Percentiles rank a stretch among this genome's conserved stretches.
Evolutionary conservation across 306 rosid species (phyloP).

Genomic region (Begonia peltatifolia): DNA sequence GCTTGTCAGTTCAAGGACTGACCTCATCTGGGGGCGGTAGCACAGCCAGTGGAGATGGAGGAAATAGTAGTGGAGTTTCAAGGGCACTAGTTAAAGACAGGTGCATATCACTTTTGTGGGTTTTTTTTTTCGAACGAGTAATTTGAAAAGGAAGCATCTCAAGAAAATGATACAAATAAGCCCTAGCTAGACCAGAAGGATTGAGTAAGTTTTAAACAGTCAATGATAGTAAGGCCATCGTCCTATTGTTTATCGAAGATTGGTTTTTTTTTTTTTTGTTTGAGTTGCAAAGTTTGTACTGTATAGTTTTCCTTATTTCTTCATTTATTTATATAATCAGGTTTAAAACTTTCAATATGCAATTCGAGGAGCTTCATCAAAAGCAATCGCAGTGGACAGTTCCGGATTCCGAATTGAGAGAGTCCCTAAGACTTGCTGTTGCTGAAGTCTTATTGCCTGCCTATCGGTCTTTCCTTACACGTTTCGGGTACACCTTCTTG

Average conservation of each 20-base stretch:
- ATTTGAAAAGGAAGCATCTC: too few relatives aligned
- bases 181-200: too few relatives aligned
- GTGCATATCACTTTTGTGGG: conserved; percentile 8
- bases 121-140: too few relatives aligned
- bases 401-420: conserved; percentile 84
- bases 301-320: background rate
- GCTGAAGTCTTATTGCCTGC: conserved; percentile 94
- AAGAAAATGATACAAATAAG: too few relatives aligned
- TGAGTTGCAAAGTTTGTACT: too few relatives aligned
- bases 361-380: conserved; percentile 94
- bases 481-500: conserved; percentile 54
- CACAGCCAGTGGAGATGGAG: conserved; percentile 51
- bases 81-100: conserved; percentile 87
- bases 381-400: conserved; percentile 96
- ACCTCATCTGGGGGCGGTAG: conserved; percentile 75
- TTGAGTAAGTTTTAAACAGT: too few relatives aligned
- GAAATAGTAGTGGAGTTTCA: conserved; percentile 80
- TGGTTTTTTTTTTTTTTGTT: too few relatives aligned
- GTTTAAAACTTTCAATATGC: conserved; percentile 64
- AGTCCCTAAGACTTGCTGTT: conserved; percentile 86
- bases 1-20: conserved; percentile 71
- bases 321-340: conserved; percentile 23
- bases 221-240: too few relatives aligned
- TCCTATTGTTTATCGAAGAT: too few relatives aligned
- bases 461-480: conserved; percentile 74